A percentile compares a stretch with the other conserved stretches of the same genome.
Evolutionary conservation across 2,329 filamentous ascomycete species (phyloP).

Genomic region (Fusarium domesticum): DNA sequence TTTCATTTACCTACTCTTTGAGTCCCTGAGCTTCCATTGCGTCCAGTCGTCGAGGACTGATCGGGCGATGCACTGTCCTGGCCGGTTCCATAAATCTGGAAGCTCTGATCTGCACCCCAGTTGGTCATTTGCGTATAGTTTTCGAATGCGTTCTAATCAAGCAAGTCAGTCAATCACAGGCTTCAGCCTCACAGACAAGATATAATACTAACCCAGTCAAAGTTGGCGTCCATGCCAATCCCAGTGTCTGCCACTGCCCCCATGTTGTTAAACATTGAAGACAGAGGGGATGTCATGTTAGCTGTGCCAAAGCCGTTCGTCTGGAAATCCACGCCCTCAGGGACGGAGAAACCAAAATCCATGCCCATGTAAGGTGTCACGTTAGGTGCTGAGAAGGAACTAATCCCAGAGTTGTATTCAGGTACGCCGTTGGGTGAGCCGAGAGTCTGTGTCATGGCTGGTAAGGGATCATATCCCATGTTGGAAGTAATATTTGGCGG

Average conservation of each 20-base stretch:
- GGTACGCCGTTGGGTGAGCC: conserved; percentile 26
- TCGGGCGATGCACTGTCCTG: conserved; percentile 29
- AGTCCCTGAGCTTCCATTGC: conserved; percentile 14
- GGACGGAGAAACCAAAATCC: conserved; percentile 40
- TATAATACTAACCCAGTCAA: conserved; percentile 54
- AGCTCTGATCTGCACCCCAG: conserved; percentile 51
- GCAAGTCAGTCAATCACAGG: conserved; percentile 24
- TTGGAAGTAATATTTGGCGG: conserved; percentile 34
- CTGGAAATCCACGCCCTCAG: conserved; percentile 32
- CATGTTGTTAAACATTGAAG: conserved; percentile 51
- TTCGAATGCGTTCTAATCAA: conserved; percentile 51
- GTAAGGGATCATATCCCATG: conserved; percentile 38
- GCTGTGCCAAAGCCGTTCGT: conserved; percentile 30
- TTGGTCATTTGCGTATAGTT: conserved; percentile 53
- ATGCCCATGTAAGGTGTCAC: conserved; percentile 42
- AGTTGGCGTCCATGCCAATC: conserved; percentile 48
- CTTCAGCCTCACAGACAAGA: background rate
- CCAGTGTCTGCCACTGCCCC: conserved; percentile 28
- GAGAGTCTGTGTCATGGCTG: conserved; percentile 26
- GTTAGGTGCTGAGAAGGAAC: conserved; percentile 37
- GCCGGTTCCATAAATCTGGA: conserved; percentile 46
- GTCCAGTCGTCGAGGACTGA: conserved; percentile 24
- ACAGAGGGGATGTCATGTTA: conserved; percentile 44
- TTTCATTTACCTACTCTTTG: conserved; percentile 3
- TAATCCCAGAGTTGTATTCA: conserved; percentile 27